Evolutionary conservation across 1,139 yeast genomes (phyloP).

Genomic region (Torulaspora globosa): DNA sequence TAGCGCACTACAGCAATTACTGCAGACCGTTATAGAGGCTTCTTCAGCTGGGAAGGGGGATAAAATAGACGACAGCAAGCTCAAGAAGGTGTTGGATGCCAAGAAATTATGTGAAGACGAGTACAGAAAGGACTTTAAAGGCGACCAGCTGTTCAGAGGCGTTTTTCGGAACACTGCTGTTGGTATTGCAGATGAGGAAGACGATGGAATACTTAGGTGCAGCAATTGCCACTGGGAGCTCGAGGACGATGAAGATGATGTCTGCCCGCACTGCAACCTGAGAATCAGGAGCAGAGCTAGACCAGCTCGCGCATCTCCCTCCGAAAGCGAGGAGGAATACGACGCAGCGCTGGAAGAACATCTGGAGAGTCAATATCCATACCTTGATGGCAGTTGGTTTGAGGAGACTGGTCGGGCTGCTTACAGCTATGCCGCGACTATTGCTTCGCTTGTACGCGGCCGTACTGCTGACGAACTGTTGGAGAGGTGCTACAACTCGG

Average conservation of each 20-base stretch:
- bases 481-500: too few species aligned
- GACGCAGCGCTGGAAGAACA: conserved; percentile 14
- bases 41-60: conserved; percentile 13
- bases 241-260: conserved; percentile 37
- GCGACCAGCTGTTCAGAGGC: conserved; percentile 45
- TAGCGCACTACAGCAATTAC: conserved; percentile 26
- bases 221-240: conserved; percentile 83
- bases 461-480: too few species aligned
- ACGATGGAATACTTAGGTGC: conserved; percentile 78
- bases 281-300: conserved; percentile 19
- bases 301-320: conserved; percentile 4
- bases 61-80: conserved; percentile 7
- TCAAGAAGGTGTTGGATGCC: conserved; percentile 5
- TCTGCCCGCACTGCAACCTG: conserved; percentile 48
- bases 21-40: conserved; percentile 21
- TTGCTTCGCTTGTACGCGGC: too few species aligned
- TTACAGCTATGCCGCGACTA: not conserved
- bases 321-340: conserved; percentile 22
- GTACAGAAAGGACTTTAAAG: conserved; percentile 42
- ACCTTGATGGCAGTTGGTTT: too few species aligned
- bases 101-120: conserved; percentile 20
- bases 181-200: conserved; percentile 56
- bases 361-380: not conserved
- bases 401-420: conserved; percentile 5
- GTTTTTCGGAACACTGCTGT: conserved; percentile 47